Base-by-base conservation (phyloP, 345 rosid genomes). In the Erysimum cheiranthoides region DNA sequence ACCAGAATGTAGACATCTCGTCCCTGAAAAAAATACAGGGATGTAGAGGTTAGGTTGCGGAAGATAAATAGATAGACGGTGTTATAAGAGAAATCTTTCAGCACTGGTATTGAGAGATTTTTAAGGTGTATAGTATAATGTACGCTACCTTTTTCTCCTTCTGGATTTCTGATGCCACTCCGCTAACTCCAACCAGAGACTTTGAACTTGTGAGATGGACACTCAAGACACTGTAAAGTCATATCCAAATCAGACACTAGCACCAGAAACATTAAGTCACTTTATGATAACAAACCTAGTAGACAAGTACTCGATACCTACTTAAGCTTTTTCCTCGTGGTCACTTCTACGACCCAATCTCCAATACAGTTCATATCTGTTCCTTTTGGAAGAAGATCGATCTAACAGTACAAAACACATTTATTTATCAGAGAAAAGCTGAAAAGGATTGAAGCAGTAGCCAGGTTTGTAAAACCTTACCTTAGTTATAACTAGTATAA, bases 1-100 rank as follows among this genome's bases (percentile, higher is more conserved):
- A 92, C 98, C 96, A 94, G 88, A 83, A 94, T 92, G 86, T 90
- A 94, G 59, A 94, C 95, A 65, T 92, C 93, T 78, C 96, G 87
- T n/a, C 98, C 98, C 98, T 94, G 95, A 86, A 86, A 77, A 62
- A 78, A 52, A 84, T 80, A 69, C 61, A 63, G 8, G 27, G 28
- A 58, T 62, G 34, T 25, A 60, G 36, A 73, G 73, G 66, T 65
- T 68, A 46, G 59, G 52, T 30, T 61, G 43, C 80, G 52, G 56
- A 71, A 70, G 50, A 75, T 21, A 54, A 40, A 17, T 18, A 27
- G 42, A 43, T 11, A 36, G 25, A 46, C 25, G 25, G n/a, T n/a
- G n/a, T n/a, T n/a, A n/a, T n/a, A n/a, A n/a, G n/a, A n/a, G n/a
- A n/a, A n/a, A n/a, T n/a, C n/a, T 65, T 40, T 46, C 0, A 39